Conservation (phyloP, 1,139 yeast species). For the Candida albicans region DNA sequence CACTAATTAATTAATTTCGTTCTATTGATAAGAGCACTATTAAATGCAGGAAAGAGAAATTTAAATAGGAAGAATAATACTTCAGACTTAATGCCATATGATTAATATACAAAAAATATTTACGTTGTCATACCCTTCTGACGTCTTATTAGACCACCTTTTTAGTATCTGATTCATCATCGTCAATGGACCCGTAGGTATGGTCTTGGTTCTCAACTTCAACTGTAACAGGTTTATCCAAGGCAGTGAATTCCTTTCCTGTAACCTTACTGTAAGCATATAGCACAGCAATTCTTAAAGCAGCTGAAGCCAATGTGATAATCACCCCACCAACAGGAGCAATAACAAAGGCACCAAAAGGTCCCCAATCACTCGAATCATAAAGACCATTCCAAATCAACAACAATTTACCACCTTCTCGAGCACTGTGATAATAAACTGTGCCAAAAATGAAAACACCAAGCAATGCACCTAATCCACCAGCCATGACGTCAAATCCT, state of each 20-base stretch:
- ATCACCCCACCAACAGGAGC: conserved; percentile 83
- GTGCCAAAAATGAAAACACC: conserved; percentile 83
- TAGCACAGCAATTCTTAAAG: conserved; percentile 42
- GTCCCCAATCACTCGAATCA: conserved; percentile 80
- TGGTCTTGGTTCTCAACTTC: conserved; percentile 15
- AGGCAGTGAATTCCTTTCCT: conserved; percentile 54
- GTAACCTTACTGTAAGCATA: conserved; percentile 39
- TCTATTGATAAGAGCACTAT: too few species aligned
- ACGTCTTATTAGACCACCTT: conserved; percentile 3
- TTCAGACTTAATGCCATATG: too few species aligned
- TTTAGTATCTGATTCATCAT: conserved; percentile 4
- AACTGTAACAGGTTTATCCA: conserved; percentile 44
- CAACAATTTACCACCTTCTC: conserved; percentile 72
- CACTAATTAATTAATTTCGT: too few species aligned
- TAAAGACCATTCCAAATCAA: conserved; percentile 80
- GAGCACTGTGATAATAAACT: conserved; percentile 68
- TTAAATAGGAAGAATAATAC: too few species aligned
- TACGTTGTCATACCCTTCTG: not conserved
- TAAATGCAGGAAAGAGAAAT: too few species aligned
- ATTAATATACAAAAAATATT: too few species aligned
- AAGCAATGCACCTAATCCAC: conserved; percentile 80
- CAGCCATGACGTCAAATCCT: conserved; percentile 81
- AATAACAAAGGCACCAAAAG: conserved; percentile 90
- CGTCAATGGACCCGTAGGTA: conserved; percentile 18
- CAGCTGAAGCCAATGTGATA: conserved; percentile 55